These are phyloP conservation scores for Coniferiporia sulphurascens DNA, from an alignment of 1,284 basidiomycete genomes.

Conservation along the genomic window DNA sequence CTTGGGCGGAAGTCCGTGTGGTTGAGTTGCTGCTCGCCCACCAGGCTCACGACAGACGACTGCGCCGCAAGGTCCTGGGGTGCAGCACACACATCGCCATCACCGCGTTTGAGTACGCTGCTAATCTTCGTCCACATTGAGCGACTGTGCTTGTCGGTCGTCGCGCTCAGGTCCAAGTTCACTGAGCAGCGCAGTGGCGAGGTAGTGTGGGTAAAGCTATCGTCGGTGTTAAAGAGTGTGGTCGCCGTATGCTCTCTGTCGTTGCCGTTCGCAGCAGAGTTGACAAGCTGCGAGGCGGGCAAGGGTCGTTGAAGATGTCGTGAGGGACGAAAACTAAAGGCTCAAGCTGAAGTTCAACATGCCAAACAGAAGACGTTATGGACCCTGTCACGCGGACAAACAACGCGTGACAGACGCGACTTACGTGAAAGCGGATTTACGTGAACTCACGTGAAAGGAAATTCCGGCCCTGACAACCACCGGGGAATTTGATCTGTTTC, in stretches of 20 bases:
- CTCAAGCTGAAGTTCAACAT: neutral
- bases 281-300: neutral
- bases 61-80: slow-evolving; percentile 31
- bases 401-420: slow-evolving; percentile 1
- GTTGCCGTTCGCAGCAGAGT: neutral
- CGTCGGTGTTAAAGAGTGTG: neutral
- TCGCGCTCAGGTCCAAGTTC: neutral
- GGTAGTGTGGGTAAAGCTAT: slow-evolving; percentile 6
- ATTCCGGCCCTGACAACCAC: too few species aligned
- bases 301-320: neutral
- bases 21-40: slow-evolving; percentile 55
- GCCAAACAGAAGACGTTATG: neutral
- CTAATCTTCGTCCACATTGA: slow-evolving; percentile 62
- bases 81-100: slow-evolving; percentile 32
- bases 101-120: slow-evolving; percentile 44
- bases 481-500: too few species aligned
- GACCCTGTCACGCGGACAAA: neutral
- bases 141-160: neutral
- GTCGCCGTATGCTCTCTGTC: neutral
- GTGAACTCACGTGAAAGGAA: neutral
- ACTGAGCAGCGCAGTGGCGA: slow-evolving; percentile 10
- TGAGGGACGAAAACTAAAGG: neutral
- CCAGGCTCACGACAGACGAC: slow-evolving; percentile 42
- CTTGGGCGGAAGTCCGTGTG: slow-evolving; percentile 48
- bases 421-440: neutral